phyloP scores from a whole-genome alignment of 305 asterid genomes.

The Fraxinus velutina region DNA sequence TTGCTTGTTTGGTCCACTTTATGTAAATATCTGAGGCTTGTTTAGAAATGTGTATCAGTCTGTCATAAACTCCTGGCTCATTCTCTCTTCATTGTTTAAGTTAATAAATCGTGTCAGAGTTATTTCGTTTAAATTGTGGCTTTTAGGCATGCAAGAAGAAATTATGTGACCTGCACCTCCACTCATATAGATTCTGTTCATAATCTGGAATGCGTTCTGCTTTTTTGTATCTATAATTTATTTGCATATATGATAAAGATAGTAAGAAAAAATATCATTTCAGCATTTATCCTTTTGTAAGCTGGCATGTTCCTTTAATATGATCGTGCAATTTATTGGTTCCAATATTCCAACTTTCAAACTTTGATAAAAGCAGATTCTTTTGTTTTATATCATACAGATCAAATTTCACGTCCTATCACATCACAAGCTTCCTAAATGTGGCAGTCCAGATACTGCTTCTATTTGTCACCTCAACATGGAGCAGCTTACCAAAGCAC shows the following conservation, averaged over 20 bases:
- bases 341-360: background rate
- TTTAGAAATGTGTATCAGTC: background rate
- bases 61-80: background rate
- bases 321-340: background rate
- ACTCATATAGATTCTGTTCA: background rate
- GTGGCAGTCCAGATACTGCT: conserved; percentile 44
- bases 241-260: background rate
- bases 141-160: background rate
- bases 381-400: conserved; percentile 38
- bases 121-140: background rate
- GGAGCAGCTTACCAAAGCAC: conserved; percentile 86
- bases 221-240: background rate
- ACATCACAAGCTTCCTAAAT: conserved; percentile 55
- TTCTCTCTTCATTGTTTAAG: background rate
- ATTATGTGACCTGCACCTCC: background rate
- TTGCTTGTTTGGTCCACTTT: background rate
- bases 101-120: background rate
- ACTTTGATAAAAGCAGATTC: background rate
- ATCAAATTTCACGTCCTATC: conserved; percentile 85
- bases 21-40: background rate
- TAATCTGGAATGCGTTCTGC: background rate
- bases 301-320: background rate
- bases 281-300: background rate
- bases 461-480: conserved; percentile 68
- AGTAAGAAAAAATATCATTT: background rate